A percentile compares a stretch with the other conserved stretches of the same genome.
phyloP scores from a whole-genome alignment of 73 alveolate genomes.

The Paramecium octaurelia region DNA sequence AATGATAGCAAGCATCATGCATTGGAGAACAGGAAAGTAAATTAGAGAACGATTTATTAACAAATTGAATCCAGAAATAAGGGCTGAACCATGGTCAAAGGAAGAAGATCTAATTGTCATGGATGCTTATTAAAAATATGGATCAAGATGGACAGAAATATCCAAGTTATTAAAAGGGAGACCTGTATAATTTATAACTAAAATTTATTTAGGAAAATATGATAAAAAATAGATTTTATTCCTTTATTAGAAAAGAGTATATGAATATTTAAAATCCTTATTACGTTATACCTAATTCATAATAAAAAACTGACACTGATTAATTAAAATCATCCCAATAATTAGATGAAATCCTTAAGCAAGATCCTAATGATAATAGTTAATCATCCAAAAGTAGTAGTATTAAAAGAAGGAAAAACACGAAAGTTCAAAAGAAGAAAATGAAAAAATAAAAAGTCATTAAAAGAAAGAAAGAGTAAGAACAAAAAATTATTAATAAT shows the following conservation, averaged over 20 bases:
- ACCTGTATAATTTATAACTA: constrained; percentile 25
- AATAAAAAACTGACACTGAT: neutral
- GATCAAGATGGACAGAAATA: constrained; percentile 73
- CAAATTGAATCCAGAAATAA: constrained; percentile 33
- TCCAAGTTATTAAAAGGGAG: constrained; percentile 48
- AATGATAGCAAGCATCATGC: constrained; percentile 8
- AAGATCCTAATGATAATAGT: neutral
- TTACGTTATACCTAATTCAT: neutral
- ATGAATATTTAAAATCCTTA: constrained; percentile 32
- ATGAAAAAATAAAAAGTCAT: neutral
- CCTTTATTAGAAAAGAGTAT: neutral
- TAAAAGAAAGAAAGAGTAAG: neutral
- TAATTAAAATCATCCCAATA: neutral
- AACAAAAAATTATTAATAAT: neutral
- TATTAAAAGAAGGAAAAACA: neutral
- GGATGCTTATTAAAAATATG: constrained; percentile 61
- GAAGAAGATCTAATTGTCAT: constrained; percentile 70
- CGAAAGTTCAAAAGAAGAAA: neutral
- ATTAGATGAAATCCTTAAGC: neutral
- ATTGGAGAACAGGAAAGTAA: constrained; percentile 49
- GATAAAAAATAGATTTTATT: constrained; percentile 34
- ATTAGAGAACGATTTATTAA: constrained; percentile 41
- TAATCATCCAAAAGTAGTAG: neutral
- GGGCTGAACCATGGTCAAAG: constrained; percentile 3
- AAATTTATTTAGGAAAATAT: constrained; percentile 15